Percentiles rank a stretch among this genome's conserved stretches.
These are phyloP conservation scores for Globisporangium iwayamae DNA, from an alignment of 352 stramenopile genomes.

Conservation along the genomic window DNA sequence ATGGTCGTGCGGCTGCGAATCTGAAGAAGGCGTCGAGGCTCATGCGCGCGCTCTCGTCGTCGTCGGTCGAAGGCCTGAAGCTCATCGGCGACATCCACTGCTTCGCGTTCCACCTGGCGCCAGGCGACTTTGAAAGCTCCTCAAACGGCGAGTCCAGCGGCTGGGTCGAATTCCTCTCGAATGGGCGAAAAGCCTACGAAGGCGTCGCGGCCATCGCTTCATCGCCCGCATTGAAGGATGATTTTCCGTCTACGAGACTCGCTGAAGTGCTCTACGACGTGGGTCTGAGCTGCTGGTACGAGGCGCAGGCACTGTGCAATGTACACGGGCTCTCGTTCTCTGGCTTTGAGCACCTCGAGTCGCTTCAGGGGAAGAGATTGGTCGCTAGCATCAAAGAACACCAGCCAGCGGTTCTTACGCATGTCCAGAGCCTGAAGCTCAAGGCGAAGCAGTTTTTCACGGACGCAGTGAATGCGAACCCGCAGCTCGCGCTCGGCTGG, in stretches of 20 bases:
- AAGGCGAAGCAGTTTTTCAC: slow-evolving; percentile 41
- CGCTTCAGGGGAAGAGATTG: background rate
- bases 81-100: slow-evolving; percentile 77
- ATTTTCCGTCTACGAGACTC: slow-evolving; percentile 8
- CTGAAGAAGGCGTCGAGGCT: slow-evolving; percentile 55
- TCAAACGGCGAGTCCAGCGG: background rate
- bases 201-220: slow-evolving; percentile 22
- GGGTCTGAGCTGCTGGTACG: slow-evolving; percentile 75
- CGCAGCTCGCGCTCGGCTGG: slow-evolving; percentile 58
- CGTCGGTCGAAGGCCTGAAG: slow-evolving; percentile 49
- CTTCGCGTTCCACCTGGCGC: slow-evolving; percentile 81
- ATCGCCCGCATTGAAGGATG: slow-evolving; percentile 3
- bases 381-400: background rate
- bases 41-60: slow-evolving; percentile 33
- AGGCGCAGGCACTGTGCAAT: slow-evolving; percentile 52
- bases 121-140: slow-evolving; percentile 38
- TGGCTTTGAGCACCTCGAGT: slow-evolving; percentile 31
- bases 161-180: slow-evolving; percentile 64
- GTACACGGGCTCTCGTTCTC: slow-evolving; percentile 27
- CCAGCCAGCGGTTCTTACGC: slow-evolving; percentile 2
- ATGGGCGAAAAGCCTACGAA: slow-evolving; percentile 57
- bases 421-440: slow-evolving; percentile 24
- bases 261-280: slow-evolving; percentile 66
- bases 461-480: slow-evolving; percentile 39
- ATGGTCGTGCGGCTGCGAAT: slow-evolving; percentile 60